Percentiles rank a stretch among this genome's conserved stretches.
Evolutionary conservation across 2,329 filamentous ascomycete species (phyloP).

Genomic region (Fusarium pseudograminearum): DNA sequence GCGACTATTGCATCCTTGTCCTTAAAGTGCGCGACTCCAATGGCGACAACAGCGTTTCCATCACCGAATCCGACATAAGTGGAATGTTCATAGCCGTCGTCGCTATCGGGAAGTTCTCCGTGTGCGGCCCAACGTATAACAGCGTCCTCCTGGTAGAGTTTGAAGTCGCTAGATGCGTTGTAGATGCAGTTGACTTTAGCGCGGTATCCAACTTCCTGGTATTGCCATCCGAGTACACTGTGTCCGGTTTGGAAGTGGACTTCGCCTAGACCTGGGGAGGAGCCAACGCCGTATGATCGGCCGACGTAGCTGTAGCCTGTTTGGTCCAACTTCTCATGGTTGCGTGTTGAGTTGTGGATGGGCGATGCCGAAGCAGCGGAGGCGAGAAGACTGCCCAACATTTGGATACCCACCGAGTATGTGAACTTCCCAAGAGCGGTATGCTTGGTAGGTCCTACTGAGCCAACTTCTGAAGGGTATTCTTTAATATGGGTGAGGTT

Average conservation of each 20-base stretch:
- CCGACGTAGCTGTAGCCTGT: slow-evolving; percentile 46
- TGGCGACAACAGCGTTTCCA: slow-evolving; percentile 8
- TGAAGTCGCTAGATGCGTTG: slow-evolving; percentile 52
- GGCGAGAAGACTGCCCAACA: slow-evolving; percentile 38
- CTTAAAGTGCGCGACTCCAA: slow-evolving; percentile 26
- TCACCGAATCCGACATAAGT: slow-evolving; percentile 15
- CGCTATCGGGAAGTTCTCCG: slow-evolving; percentile 22
- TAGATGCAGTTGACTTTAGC: slow-evolving; percentile 52
- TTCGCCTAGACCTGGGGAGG: slow-evolving; percentile 41
- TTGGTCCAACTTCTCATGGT: slow-evolving; percentile 46
- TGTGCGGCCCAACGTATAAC: not conserved
- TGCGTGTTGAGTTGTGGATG: slow-evolving; percentile 23
- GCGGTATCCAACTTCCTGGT: slow-evolving; percentile 51
- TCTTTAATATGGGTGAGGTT: slow-evolving; percentile 40
- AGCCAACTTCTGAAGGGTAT: slow-evolving; percentile 41
- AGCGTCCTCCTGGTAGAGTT: not conserved
- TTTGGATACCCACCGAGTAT: slow-evolving; percentile 45
- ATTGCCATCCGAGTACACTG: slow-evolving; percentile 46
- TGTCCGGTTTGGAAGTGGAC: slow-evolving; percentile 16
- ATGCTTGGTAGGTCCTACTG: slow-evolving; percentile 28
- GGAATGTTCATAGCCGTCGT: slow-evolving; percentile 8
- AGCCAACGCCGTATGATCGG: slow-evolving; percentile 46
- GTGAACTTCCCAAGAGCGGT: slow-evolving; percentile 41
- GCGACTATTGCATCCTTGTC: not conserved
- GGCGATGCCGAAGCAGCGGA: slow-evolving; percentile 42